These are phyloP conservation scores for Blechomonas ayalai DNA, from an alignment of 208 protist species.

Conservation along the genomic window DNA sequence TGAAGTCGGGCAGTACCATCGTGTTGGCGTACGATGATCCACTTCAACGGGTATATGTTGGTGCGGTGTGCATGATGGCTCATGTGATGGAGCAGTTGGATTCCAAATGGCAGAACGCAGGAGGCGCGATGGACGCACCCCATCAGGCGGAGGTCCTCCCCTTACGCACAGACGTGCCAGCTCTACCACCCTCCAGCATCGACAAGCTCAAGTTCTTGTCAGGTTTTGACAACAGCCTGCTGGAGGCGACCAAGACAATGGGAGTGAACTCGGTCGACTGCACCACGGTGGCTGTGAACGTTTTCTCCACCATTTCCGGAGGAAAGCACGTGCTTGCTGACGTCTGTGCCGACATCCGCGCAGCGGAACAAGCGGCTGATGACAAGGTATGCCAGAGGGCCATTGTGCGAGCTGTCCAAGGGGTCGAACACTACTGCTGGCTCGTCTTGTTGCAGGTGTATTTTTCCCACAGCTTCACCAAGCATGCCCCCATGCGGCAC, in stretches of 20 bases:
- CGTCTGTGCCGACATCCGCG: conserved; percentile 10
- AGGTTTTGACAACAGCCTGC: conserved; percentile 7
- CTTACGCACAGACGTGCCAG: conserved; percentile 1
- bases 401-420: conserved; percentile 14
- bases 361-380: conserved; percentile 11
- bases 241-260: conserved; percentile 4
- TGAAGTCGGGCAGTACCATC: background rate
- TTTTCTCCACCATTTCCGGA: no score
- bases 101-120: background rate
- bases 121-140: background rate
- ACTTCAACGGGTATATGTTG: background rate
- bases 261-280: conserved; percentile 7
- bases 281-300: no score
- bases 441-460: conserved; percentile 58
- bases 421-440: conserved; percentile 50
- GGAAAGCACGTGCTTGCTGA: conserved; percentile 8
- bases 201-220: conserved; percentile 19
- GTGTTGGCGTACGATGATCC: background rate
- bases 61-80: background rate
- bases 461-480: conserved; percentile 18
- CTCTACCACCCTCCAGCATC: background rate
- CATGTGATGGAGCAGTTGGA: background rate
- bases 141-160: background rate
- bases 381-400: conserved; percentile 4
- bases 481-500: conserved; percentile 1